A percentile compares a stretch with the other conserved stretches of the same genome.
These are phyloP conservation scores for Hansenula sp. DNA, from an alignment of 1,139 yeast genomes.

Conservation along the genomic window DNA sequence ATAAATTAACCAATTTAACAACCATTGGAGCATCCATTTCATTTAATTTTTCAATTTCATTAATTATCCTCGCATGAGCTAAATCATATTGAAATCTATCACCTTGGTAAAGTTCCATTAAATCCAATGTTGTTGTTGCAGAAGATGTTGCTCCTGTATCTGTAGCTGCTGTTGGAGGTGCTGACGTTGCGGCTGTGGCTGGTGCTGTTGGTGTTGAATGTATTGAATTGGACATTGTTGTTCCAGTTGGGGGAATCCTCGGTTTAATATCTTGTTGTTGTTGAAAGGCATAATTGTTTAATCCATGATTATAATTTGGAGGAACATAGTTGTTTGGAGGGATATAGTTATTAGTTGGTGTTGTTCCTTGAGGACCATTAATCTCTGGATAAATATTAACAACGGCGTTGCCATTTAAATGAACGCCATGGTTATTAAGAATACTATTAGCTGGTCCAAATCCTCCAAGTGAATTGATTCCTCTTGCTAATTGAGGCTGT, in stretches of 20 bases:
- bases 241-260: background rate
- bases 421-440: constrained; percentile 1
- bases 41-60: constrained; percentile 11
- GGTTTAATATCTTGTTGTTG: background rate
- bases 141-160: no score
- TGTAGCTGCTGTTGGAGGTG: background rate
- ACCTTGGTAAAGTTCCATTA: constrained; percentile 12
- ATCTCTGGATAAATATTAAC: constrained; percentile 1
- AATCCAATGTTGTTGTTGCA: background rate
- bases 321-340: background rate
- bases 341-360: constrained; percentile 2
- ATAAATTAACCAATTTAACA: constrained; percentile 13
- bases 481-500: background rate
- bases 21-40: background rate
- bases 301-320: background rate
- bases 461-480: background rate
- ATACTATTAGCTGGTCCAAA: constrained; percentile 1
- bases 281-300: background rate
- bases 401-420: constrained; percentile 2
- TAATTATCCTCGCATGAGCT: constrained; percentile 11
- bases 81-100: constrained; percentile 17
- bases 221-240: no score
- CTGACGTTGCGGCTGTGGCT: background rate
- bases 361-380: background rate
- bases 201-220: background rate